Conservation (phyloP, 2,329 filamentous ascomycete genomes). For the Coleophoma eucalyptorum region DNA sequence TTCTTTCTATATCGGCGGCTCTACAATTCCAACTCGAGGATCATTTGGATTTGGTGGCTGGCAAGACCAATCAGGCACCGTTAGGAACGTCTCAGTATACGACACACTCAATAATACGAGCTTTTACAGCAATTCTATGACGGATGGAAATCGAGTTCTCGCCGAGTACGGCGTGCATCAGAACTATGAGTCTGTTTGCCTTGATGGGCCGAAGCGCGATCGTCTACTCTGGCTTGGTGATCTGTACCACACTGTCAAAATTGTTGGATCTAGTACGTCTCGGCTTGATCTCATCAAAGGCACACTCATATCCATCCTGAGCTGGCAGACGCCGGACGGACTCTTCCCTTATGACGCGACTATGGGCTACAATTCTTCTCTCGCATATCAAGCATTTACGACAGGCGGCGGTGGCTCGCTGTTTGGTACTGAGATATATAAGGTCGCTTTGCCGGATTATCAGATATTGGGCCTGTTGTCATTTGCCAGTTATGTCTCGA, state of each 20-base stretch:
- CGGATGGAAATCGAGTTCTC: slow-evolving; percentile 17
- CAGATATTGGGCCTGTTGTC: background rate
- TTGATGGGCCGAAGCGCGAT: slow-evolving; percentile 38
- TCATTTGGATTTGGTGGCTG: slow-evolving; percentile 37
- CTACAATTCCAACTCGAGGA: slow-evolving; percentile 10
- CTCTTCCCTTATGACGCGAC: too few species aligned
- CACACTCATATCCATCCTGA: slow-evolving; percentile 27
- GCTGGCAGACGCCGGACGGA: slow-evolving; percentile 14
- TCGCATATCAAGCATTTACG: too few species aligned
- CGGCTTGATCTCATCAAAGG: slow-evolving; percentile 32
- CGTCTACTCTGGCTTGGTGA: slow-evolving; percentile 38
- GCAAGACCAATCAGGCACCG: slow-evolving; percentile 33
- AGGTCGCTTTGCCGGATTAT: background rate
- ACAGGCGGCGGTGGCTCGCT: background rate
- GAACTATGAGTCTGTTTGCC: slow-evolving; percentile 32
- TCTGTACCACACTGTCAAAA: slow-evolving; percentile 35
- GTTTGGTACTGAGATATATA: slow-evolving; percentile 3
- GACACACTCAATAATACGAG: slow-evolving; percentile 22
- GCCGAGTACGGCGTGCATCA: slow-evolving; percentile 32
- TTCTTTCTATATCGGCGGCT: too few species aligned
- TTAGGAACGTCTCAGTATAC: slow-evolving; percentile 29
- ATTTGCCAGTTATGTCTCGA: background rate
- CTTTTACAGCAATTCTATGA: slow-evolving; percentile 29
- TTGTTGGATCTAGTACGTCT: slow-evolving; percentile 31
- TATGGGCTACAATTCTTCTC: too few species aligned